phyloP scores from a whole-genome alignment of 1,284 basidiomycete species.

The Trametes sp. region DNA sequence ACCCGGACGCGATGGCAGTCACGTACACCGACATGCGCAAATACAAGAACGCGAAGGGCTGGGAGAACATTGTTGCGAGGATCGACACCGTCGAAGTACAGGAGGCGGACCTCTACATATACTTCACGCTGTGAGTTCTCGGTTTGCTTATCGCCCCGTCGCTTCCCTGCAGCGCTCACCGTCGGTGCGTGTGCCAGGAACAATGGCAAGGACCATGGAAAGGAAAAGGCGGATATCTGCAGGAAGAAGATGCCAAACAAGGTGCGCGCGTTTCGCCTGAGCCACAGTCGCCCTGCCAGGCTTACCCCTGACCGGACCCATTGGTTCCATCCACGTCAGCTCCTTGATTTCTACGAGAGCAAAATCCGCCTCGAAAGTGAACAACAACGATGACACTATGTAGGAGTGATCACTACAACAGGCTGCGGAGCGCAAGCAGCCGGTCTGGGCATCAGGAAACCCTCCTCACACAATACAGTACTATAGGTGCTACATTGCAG shows the following conservation, averaged over 20 bases:
- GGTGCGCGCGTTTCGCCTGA: conserved; percentile 45
- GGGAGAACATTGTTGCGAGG: conserved; percentile 66
- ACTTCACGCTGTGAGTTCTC: conserved; percentile 70
- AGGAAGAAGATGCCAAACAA: conserved; percentile 70
- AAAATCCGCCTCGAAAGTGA: conserved; percentile 71
- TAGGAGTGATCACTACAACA: conserved; percentile 22
- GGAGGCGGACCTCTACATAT: conserved; percentile 59
- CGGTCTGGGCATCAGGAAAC: too few species aligned
- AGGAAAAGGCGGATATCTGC: conserved; percentile 59
- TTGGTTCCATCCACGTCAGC: conserved; percentile 49
- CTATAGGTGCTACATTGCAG: too few species aligned
- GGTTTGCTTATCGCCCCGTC: conserved; percentile 5
- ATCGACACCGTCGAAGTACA: conserved; percentile 74
- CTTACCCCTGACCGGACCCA: conserved; percentile 2
- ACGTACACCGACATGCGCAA: conserved; percentile 58
- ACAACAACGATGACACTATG: conserved; percentile 29
- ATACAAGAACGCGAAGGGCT: conserved; percentile 55
- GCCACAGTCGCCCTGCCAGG: too few species aligned
- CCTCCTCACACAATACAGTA: too few species aligned
- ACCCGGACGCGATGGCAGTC: conserved; percentile 40
- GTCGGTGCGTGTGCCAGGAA: conserved; percentile 47
- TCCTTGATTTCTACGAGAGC: conserved; percentile 74
- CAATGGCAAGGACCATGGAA: conserved; percentile 46
- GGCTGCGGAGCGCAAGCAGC: too few species aligned
- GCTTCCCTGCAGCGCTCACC: conserved; percentile 3